Percentiles rank a stretch among this genome's conserved stretches.
These are phyloP conservation scores for Geosmithia flava DNA, from an alignment of 2,329 filamentous ascomycete genomes.

Conservation along the genomic window DNA sequence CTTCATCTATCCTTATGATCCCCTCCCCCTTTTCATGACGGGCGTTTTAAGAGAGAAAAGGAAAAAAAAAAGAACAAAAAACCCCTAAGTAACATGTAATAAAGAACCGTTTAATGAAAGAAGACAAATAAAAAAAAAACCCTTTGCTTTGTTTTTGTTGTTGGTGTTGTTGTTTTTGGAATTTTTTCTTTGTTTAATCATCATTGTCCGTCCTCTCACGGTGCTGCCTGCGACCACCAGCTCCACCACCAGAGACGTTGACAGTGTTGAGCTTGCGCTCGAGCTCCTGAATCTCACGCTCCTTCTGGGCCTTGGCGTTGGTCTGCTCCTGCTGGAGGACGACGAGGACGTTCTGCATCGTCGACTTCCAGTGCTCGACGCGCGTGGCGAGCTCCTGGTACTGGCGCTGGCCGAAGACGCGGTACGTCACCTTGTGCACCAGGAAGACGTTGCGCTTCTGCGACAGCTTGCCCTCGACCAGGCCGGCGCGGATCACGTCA, in stretches of 20 bases:
- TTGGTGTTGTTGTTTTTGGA: background rate
- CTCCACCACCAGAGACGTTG: constrained; percentile 16
- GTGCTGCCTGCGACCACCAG: constrained; percentile 12
- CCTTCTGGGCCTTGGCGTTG: constrained; percentile 64
- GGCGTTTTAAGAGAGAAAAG: background rate
- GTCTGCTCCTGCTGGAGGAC: constrained; percentile 73
- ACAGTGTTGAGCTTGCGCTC: constrained; percentile 51
- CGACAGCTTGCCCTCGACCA: constrained; percentile 92
- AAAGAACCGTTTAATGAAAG: background rate
- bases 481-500: constrained; percentile 87
- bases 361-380: constrained; percentile 82
- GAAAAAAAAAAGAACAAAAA: background rate
- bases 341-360: constrained; percentile 63
- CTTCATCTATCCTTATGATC: no score
- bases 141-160: background rate
- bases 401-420: constrained; percentile 95
- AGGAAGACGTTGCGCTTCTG: constrained; percentile 89
- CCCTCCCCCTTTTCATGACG: no score
- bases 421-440: constrained; percentile 91
- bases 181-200: constrained; percentile 25
- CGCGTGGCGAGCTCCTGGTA: constrained; percentile 90
- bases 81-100: background rate
- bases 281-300: constrained; percentile 61
- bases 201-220: constrained; percentile 42
- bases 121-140: background rate